Conservation (phyloP, 2,329 filamentous ascomycete species). For the Dissoconium aciculare region DNA sequence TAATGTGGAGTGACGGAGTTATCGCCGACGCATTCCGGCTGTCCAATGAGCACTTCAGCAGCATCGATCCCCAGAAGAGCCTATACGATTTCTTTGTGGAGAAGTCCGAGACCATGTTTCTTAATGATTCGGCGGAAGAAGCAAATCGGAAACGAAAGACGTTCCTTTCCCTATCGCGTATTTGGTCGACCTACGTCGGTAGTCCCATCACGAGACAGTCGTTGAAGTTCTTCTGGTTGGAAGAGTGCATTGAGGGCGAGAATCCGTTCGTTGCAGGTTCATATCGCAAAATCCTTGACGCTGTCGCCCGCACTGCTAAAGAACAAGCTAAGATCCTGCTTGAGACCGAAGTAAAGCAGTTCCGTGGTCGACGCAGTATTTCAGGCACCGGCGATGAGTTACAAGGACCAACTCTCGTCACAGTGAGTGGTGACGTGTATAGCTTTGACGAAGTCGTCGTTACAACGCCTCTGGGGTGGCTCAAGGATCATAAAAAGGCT, state of each 20-base stretch:
- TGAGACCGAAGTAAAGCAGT: conserved; percentile 32
- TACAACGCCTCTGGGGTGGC: conserved; percentile 53
- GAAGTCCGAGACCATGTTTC: conserved; percentile 31
- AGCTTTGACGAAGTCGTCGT: conserved; percentile 55
- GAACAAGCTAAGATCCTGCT: conserved; percentile 42
- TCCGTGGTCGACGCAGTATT: conserved; percentile 16
- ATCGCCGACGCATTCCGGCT: conserved; percentile 52
- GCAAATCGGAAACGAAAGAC: conserved; percentile 35
- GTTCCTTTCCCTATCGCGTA: conserved; percentile 41
- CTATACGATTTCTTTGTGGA: conserved; percentile 43
- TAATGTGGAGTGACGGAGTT: conserved; percentile 48
- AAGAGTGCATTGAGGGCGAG: conserved; percentile 61
- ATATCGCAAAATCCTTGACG: conserved; percentile 44
- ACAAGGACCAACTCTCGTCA: background rate
- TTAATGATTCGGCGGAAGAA: conserved; percentile 19
- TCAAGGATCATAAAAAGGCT: conserved; percentile 42
- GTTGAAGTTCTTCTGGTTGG: conserved; percentile 62
- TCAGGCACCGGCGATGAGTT: conserved; percentile 4
- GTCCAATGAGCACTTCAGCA: conserved; percentile 42
- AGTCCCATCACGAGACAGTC: conserved; percentile 50
- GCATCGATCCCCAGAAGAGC: conserved; percentile 39
- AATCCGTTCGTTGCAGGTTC: conserved; percentile 49
- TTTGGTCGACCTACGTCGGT: conserved; percentile 60
- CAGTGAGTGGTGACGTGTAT: background rate
- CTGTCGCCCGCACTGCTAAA: conserved; percentile 43